Conservation (phyloP, 2,329 filamentous ascomycete species). For the Sclerotinia subarctica region DNA sequence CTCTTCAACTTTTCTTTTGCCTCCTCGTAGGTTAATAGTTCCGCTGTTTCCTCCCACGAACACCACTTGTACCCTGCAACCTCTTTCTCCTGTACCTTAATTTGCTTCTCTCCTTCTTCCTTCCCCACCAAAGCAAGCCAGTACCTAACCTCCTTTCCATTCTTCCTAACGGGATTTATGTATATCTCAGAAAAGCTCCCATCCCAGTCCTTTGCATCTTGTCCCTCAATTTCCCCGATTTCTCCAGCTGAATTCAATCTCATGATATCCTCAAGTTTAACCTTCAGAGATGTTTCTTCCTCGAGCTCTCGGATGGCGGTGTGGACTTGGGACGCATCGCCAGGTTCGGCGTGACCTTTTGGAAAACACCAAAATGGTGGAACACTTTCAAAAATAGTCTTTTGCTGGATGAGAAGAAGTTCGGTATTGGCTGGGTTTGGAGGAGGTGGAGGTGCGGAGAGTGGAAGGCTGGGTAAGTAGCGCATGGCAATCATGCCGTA, state of each 20-base stretch:
- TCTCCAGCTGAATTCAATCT: conserved; percentile 6
- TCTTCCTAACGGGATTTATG: conserved; percentile 20
- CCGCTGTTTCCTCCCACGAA: conserved; percentile 24
- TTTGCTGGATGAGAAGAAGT: conserved; percentile 28
- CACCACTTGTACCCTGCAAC: conserved; percentile 27
- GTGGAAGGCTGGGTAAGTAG: conserved; percentile 11
- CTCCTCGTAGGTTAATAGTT: conserved; percentile 23
- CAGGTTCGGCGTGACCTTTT: conserved; percentile 27
- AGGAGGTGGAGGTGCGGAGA: conserved; percentile 5
- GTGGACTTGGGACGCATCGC: conserved; percentile 12
- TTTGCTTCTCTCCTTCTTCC: conserved; percentile 19
- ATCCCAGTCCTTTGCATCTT: conserved; percentile 14
- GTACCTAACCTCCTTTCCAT: conserved; percentile 27
- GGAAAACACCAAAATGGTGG: conserved; percentile 27
- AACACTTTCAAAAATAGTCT: conserved; percentile 9
- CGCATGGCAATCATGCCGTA: conserved; percentile 28
- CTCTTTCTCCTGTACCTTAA: conserved; percentile 27
- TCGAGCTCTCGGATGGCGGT: conserved; percentile 26
- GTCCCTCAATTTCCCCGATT: conserved; percentile 13
- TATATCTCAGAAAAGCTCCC: conserved; percentile 22
- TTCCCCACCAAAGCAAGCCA: conserved; percentile 21
- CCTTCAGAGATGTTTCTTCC: conserved; percentile 26
- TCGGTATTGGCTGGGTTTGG: conserved; percentile 23
- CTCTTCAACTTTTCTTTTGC: conserved; percentile 22
- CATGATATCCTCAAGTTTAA: conserved; percentile 17